A percentile compares a stretch with the other conserved stretches of the same genome.
These are phyloP conservation scores for Lactifluus echinatus DNA, from an alignment of 768 basidiomycete species.

Conservation along the genomic window DNA sequence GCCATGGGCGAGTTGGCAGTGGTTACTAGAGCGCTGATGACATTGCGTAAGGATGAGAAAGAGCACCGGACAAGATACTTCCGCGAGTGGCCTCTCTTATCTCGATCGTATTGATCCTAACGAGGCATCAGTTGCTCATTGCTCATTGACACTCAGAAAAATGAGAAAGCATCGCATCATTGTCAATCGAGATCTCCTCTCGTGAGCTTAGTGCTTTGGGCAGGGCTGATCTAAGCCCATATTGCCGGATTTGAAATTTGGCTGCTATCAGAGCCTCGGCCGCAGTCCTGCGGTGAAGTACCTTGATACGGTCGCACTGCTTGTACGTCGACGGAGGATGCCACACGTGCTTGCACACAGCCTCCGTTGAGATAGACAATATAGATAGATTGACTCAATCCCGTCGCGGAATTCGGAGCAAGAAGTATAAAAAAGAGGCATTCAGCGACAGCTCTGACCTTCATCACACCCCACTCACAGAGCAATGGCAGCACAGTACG, in stretches of 20 bases:
- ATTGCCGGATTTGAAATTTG: too few species aligned
- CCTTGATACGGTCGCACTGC: conserved; percentile 6
- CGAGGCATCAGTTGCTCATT: too few species aligned
- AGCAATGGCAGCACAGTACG: conserved; percentile 7
- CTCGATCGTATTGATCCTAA: too few species aligned
- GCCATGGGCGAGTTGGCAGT: neutral
- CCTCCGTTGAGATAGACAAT: neutral
- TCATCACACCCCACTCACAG: neutral
- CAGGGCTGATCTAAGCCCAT: too few species aligned
- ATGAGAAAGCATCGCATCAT: too few species aligned
- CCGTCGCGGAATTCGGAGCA: neutral
- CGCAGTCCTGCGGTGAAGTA: neutral
- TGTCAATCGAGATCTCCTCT: too few species aligned
- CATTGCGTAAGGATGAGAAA: neutral
- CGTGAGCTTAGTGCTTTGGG: too few species aligned
- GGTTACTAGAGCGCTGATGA: conserved; percentile 1
- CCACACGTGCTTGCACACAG: conserved; percentile 14
- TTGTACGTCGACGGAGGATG: neutral
- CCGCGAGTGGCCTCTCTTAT: too few species aligned
- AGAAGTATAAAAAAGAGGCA: neutral
- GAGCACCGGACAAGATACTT: too few species aligned
- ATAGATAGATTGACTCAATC: conserved; percentile 9
- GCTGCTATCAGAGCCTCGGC: neutral
- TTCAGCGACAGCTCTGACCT: neutral
- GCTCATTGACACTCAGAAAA: too few species aligned